Conservation (phyloP, 2,329 filamentous ascomycete genomes). For the Ophiocordyceps robertsii region DNA sequence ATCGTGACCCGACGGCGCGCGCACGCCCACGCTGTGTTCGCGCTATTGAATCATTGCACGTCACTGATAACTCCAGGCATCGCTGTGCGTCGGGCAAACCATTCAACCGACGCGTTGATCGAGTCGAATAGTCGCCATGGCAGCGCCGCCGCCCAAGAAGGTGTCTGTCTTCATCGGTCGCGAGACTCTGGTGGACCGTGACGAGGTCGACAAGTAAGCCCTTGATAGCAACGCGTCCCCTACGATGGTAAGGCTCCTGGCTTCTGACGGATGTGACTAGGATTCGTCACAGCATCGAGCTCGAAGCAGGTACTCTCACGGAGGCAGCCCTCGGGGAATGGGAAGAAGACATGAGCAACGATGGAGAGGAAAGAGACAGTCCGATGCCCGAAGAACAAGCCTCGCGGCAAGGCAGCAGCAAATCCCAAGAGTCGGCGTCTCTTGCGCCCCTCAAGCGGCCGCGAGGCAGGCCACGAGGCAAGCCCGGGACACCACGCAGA, state of each 20-base stretch:
- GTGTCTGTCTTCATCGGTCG: constrained; percentile 10
- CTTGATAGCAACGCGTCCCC: background rate
- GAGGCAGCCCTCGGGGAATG: background rate
- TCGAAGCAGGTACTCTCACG: background rate
- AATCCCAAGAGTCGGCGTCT: no score
- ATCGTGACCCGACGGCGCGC: no score
- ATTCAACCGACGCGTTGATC: background rate
- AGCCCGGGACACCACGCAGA: background rate
- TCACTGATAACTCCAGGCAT: no score
- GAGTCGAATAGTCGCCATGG: background rate
- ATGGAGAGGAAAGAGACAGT: background rate
- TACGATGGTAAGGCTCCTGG: background rate
- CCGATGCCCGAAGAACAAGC: no score
- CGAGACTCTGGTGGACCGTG: constrained; percentile 4
- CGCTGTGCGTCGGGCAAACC: background rate
- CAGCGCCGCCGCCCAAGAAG: constrained; percentile 3
- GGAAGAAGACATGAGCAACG: background rate
- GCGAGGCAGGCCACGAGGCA: background rate
- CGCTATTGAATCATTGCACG: no score
- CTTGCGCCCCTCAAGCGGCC: background rate
- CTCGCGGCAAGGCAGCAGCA: no score
- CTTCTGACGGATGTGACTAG: constrained; percentile 1
- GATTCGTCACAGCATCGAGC: constrained; percentile 4
- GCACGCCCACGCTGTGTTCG: no score
- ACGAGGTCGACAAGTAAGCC: constrained; percentile 6